phyloP scores from a whole-genome alignment of 176 grass and related monocot species.

The Sorghum bicolor region Sorghum_bicolor_NCBIv3 NC_012872.2:69216001-69216500 shows the following conservation, averaged over 20 bases:
- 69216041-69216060: background rate
- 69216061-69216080: background rate
- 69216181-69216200: background rate
- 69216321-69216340: background rate
- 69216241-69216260: slow-evolving; percentile 26
- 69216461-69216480: slow-evolving; percentile 35
- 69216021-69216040: background rate
- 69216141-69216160: slow-evolving; percentile 1
- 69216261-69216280: slow-evolving; percentile 12
- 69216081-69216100: background rate
- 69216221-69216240: slow-evolving; percentile 23
- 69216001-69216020: slow-evolving; percentile 12
- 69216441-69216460: background rate
- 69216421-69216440: background rate
- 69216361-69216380: background rate
- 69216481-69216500: slow-evolving; percentile 19
- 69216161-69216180: background rate
- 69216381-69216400: background rate
- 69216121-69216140: background rate
- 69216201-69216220: slow-evolving; percentile 12
- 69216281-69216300: background rate
- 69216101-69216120: background rate
- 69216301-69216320: background rate
- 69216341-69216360: background rate
- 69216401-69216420: background rate